Conservation (phyloP, 106 monocot species). For the Apostasia ramifera region DNA sequence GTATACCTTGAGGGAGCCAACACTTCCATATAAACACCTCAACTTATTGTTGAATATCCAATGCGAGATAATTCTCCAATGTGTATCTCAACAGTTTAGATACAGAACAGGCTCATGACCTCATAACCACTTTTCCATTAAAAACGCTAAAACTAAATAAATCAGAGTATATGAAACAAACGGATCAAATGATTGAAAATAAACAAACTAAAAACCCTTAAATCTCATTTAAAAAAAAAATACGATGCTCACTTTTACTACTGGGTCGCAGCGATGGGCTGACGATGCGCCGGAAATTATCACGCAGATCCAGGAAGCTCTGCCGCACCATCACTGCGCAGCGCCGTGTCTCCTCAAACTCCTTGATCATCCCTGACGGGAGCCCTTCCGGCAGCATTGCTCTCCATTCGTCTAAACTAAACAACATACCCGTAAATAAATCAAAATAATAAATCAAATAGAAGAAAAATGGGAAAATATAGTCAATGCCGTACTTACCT, state of each 20-base stretch:
- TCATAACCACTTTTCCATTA: too few relatives aligned
- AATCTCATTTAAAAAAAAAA: background rate
- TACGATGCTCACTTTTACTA: conserved; percentile 51
- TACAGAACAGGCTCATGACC: too few relatives aligned
- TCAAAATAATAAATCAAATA: background rate
- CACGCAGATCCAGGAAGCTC: conserved; percentile 82
- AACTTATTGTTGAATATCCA: too few relatives aligned
- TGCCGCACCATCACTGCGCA: conserved; percentile 85
- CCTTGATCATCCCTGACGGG: conserved; percentile 77
- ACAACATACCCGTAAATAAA: background rate
- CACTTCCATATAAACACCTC: too few relatives aligned
- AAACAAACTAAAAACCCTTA: background rate
- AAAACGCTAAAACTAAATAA: too few relatives aligned
- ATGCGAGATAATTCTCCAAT: too few relatives aligned
- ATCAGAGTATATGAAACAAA: too few relatives aligned
- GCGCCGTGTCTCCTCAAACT: conserved; percentile 89
- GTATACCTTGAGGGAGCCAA: too few relatives aligned
- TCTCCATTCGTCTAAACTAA: conserved; percentile 90
- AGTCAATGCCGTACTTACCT: conserved; percentile 20
- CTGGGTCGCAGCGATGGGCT: conserved; percentile 37
- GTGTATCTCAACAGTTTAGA: too few relatives aligned
- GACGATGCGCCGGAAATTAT: conserved; percentile 74
- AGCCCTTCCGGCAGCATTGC: conserved; percentile 79
- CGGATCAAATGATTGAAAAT: background rate
- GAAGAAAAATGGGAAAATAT: background rate